Percentiles rank a stretch among this genome's conserved stretches.
Evolutionary conservation across 805 yeast species (phyloP).

Genomic region (Hanseniaspora thailandica): DNA sequence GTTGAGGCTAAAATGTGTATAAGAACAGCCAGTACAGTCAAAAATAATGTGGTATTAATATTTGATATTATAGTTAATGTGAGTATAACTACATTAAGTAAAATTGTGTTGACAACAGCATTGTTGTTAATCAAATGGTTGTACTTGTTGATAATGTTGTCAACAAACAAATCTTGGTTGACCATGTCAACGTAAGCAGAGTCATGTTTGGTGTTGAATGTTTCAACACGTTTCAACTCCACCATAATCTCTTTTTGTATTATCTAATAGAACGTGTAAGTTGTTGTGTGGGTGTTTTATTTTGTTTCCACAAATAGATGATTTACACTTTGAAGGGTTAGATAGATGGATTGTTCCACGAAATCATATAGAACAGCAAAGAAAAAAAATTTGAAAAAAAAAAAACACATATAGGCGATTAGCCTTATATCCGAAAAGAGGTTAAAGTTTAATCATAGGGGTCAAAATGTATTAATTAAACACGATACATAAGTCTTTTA

Average conservation of each 20-base stretch:
- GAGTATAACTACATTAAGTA: neutral
- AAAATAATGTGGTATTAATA: neutral
- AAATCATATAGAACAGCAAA: neutral
- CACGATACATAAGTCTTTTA: neutral
- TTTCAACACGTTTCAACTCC: neutral
- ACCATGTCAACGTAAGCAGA: neutral
- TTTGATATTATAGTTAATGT: neutral
- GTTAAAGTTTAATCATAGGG: no score
- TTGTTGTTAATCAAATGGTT: neutral
- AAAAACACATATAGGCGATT: neutral
- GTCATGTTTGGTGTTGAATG: neutral
- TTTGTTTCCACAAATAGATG: neutral
- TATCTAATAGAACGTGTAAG: neutral
- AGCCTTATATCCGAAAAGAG: neutral
- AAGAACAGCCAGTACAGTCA: neutral
- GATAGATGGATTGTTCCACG: neutral
- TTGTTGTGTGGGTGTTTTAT: neutral
- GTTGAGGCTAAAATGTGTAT: neutral
- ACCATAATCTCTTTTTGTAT: neutral
- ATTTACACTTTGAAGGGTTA: neutral
- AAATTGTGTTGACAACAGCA: neutral
- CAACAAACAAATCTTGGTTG: neutral
- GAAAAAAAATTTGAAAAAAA: no score
- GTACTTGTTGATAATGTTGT: neutral
- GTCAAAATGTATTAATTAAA: no score